Percentiles rank a stretch among this genome's conserved stretches.
Conservation (phyloP, 2,329 filamentous ascomycete species). For the Penicillium oxalicum region DNA sequence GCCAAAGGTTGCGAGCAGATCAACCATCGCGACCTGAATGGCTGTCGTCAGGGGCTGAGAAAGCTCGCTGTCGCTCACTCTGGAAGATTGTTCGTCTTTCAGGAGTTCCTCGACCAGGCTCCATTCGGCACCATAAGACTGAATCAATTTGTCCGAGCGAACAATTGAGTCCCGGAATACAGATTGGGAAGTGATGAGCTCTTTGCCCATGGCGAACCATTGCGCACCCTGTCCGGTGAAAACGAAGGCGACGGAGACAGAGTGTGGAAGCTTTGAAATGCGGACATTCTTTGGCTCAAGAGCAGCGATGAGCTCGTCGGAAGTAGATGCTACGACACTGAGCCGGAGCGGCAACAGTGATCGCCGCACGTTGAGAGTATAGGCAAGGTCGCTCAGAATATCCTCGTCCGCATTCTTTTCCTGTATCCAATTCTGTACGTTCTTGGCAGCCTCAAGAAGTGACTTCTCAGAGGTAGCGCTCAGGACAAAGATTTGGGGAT, state of each 20-base stretch:
- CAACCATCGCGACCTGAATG: slow-evolving; percentile 5
- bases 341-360: not conserved
- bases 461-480: not conserved
- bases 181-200: slow-evolving; percentile 10
- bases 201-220: slow-evolving; percentile 24
- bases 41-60: slow-evolving; percentile 5
- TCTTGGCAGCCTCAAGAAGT: not conserved
- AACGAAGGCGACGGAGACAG: not conserved
- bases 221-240: slow-evolving; percentile 23
- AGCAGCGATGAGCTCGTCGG: not conserved
- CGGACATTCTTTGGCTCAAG: not conserved
- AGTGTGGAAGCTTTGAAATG: not conserved
- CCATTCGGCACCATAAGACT: slow-evolving; percentile 9
- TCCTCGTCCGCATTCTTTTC: not conserved
- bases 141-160: slow-evolving; percentile 6
- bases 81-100: not conserved
- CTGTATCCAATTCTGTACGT: not conserved
- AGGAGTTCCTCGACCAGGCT: slow-evolving; percentile 4
- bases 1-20: slow-evolving; percentile 2
- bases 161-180: not conserved
- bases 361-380: not conserved
- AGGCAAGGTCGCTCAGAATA: not conserved
- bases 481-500: not conserved
- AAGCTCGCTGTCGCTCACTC: not conserved
- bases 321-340: not conserved